These are phyloP conservation scores for Akanthomyces muscarius DNA, from an alignment of 2,329 filamentous ascomycete genomes.

Conservation along the genomic window DNA sequence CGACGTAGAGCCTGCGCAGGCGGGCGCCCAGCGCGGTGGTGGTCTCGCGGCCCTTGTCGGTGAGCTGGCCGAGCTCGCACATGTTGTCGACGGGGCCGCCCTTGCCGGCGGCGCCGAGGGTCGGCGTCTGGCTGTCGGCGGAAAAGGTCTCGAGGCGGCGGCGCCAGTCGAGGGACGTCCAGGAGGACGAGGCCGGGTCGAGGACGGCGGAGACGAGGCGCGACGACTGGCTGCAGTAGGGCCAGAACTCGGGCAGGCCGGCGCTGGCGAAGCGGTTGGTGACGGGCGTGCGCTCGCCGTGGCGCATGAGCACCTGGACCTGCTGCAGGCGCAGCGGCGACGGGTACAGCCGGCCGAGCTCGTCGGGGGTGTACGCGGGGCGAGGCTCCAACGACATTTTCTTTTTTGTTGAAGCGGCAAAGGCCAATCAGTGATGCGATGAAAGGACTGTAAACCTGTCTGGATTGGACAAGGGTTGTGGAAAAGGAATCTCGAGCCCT, in stretches of 20 bases:
- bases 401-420: conserved; percentile 12
- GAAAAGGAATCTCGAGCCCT: too few relatives aligned
- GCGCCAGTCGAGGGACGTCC: conserved; percentile 54
- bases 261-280: conserved; percentile 82
- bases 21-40: conserved; percentile 66
- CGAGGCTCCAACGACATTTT: conserved; percentile 75
- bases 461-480: too few relatives aligned
- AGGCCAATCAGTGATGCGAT: too few relatives aligned
- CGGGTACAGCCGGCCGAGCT: conserved; percentile 80
- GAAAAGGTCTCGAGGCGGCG: conserved; percentile 82
- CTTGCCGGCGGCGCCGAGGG: conserved; percentile 61
- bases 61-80: conserved; percentile 75
- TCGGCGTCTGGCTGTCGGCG: conserved; percentile 32
- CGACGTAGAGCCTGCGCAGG: conserved; percentile 67
- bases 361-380: conserved; percentile 71
- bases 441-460: background rate
- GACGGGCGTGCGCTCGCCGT: conserved; percentile 80
- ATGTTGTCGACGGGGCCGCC: conserved; percentile 64
- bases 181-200: conserved; percentile 35
- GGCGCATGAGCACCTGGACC: conserved; percentile 81
- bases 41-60: conserved; percentile 68
- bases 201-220: conserved; percentile 58
- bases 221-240: conserved; percentile 78
- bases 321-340: conserved; percentile 74
- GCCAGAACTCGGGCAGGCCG: conserved; percentile 70